phyloP scores from a whole-genome alignment of 371 early-diverging fungal species.

The Zancudomyces culisetae region DNA sequence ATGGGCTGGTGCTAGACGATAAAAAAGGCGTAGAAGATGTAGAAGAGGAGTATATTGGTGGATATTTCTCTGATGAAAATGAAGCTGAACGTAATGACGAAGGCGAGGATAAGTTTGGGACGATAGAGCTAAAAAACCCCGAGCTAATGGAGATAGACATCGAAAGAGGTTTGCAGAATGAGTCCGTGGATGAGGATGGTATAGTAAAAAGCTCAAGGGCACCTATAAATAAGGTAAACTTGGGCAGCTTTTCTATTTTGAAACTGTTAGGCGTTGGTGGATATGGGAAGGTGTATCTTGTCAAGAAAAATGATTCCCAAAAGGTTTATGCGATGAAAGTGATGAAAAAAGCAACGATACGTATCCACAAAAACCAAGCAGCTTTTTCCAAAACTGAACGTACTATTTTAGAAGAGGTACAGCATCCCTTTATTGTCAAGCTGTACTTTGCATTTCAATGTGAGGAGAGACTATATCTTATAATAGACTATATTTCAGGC shows the following conservation, averaged over 20 bases:
- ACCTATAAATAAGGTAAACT: constrained; percentile 4
- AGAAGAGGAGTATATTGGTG: too few relatives aligned
- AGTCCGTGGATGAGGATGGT: background rate
- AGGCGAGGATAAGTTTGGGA: too few relatives aligned
- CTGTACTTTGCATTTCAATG: constrained; percentile 91
- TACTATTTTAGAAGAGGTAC: constrained; percentile 69
- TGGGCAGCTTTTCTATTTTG: constrained; percentile 21
- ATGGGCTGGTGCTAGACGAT: too few relatives aligned
- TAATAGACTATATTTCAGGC: constrained; percentile 92
- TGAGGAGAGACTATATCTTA: constrained; percentile 63
- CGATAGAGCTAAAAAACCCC: too few relatives aligned
- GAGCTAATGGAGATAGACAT: background rate
- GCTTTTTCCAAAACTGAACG: constrained; percentile 90
- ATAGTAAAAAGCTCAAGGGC: background rate
- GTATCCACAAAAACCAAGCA: constrained; percentile 58
- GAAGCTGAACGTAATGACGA: too few relatives aligned
- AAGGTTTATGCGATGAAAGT: constrained; percentile 83
- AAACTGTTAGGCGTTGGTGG: constrained; percentile 64
- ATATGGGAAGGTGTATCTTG: constrained; percentile 65
- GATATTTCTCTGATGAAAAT: too few relatives aligned
- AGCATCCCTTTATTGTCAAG: constrained; percentile 89
- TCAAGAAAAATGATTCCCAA: constrained; percentile 38
- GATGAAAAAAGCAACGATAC: constrained; percentile 67
- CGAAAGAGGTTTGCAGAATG: background rate
- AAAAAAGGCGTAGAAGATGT: too few relatives aligned